Evolutionary conservation across 1,139 yeast genomes (phyloP), one percentile per base, ranked within the genome.

Genomic region (Blastobotrys arbuscula): DNA sequence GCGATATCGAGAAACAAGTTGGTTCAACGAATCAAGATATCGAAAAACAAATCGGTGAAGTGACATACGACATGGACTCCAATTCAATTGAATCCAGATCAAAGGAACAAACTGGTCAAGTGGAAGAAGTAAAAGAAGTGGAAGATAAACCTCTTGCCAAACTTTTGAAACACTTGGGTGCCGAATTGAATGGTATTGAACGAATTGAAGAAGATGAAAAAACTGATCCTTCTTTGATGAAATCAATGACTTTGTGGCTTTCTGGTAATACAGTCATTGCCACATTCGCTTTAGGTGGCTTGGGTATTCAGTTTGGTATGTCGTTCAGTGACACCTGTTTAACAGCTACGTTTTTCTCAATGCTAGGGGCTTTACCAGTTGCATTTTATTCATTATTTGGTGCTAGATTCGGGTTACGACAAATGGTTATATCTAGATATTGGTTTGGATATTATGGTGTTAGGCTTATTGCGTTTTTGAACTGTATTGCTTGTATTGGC

Each of bases 251-350:
- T 49, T 85, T 89, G 95, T 89, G 97, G 97, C 76, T 84, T 61
- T 84, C 94, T 24, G 96, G 95, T 36, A 89, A 89, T 68, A 73
- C 87, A 77, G 96, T 88, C 51, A 79, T 89, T 63, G 90, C 96
- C 20, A 79, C 96, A 21, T 82, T 78, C 60, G 74, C 96, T 2
- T 72, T 88, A 45, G 97, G 97, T 64, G 84, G 85, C 52, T 71
- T 89, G 47, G 96, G 96, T 50, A 71, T 81, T 53, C 59, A 71
- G 40, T 77, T 71, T 55, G 72, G 70, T 15, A 57, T 78, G 55
- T 75, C 79, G 44, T 83, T 86, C 68, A 82, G 87, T 80, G 83
- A 82, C 61, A 71, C 81, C 15, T 75, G 78, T 35, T 69, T 82
- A 50, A 66, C 74, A 23, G 82, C 83, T 59, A 70, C 89, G 57